phyloP scores from a whole-genome alignment of 139 green algal species.

The Tetradesmus lagerheimii region DNA sequence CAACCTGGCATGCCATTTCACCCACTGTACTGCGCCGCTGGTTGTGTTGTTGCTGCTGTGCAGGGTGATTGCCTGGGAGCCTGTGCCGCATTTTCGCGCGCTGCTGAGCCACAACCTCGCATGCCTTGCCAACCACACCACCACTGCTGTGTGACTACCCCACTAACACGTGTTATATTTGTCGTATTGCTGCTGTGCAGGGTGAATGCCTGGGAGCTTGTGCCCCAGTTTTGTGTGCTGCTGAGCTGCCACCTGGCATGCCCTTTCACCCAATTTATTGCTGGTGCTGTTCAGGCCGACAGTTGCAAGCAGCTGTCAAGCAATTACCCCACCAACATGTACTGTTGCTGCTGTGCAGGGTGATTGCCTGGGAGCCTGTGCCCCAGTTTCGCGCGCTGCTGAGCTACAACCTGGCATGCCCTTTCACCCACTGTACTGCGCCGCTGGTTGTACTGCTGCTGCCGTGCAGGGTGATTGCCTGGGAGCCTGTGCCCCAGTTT shows the following conservation, averaged over 20 bases:
- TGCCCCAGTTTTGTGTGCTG: no score
- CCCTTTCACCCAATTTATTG: no score
- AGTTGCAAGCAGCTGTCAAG: no score
- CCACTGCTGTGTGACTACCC: no score
- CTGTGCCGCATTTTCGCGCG: constrained; percentile 78
- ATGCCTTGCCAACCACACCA: no score
- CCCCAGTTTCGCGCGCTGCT: constrained; percentile 81
- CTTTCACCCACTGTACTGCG: no score
- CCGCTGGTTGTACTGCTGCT: no score
- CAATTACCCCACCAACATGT: no score
- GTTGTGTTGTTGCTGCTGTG: background rate
- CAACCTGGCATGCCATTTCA: constrained; percentile 46
- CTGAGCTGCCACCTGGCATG: background rate
- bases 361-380: constrained; percentile 85
- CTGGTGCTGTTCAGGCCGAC: no score
- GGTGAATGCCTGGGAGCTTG: no score
- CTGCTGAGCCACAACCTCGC: constrained; percentile 72
- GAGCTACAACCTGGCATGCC: constrained; percentile 58
- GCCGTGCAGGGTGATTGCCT: constrained; percentile 72
- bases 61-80: constrained; percentile 84
- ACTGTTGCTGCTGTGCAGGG: constrained; percentile 48
- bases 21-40: no score
- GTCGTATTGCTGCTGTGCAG: background rate
- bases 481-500: constrained; percentile 86
- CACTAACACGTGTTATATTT: no score